phyloP scores from a whole-genome alignment of 192 early-diverging fungal genomes.

The Linnemannia zychae region DNA sequence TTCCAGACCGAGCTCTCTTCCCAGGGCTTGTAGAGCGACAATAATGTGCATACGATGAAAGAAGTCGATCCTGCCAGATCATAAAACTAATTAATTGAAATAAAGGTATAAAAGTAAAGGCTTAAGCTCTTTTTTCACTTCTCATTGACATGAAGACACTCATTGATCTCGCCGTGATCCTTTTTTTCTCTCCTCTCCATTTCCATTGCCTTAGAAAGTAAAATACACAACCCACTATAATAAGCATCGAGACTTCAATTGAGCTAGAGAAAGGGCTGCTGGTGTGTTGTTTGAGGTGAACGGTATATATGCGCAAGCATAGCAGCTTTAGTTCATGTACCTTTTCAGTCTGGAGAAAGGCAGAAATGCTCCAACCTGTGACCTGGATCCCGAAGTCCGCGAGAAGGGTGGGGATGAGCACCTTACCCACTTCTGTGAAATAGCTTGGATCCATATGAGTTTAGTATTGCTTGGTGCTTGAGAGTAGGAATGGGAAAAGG shows the following conservation, averaged over 20 bases:
- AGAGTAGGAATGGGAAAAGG: neutral
- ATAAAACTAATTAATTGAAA: slow-evolving; percentile 33
- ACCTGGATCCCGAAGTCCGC: slow-evolving; percentile 41
- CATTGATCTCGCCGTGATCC: neutral
- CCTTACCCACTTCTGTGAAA: slow-evolving; percentile 4
- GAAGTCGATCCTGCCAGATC: slow-evolving; percentile 44
- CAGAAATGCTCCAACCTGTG: slow-evolving; percentile 17
- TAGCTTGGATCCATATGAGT: neutral
- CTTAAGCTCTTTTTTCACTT: neutral
- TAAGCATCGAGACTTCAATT: neutral
- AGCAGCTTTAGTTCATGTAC: neutral
- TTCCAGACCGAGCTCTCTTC: neutral
- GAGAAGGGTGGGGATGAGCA: slow-evolving; percentile 13
- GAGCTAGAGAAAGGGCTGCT: neutral
- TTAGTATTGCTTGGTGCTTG: neutral
- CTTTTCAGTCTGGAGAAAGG: slow-evolving; percentile 54
- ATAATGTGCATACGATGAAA: slow-evolving; percentile 35
- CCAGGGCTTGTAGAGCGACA: slow-evolving; percentile 44
- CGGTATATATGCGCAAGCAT: neutral
- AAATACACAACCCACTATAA: neutral
- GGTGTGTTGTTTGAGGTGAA: neutral
- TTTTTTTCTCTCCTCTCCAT: neutral
- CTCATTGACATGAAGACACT: neutral
- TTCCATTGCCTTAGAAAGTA: neutral
- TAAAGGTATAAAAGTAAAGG: neutral